Conservation (phyloP, 306 rosid genomes). For the Sicyos baderoa region DNA sequence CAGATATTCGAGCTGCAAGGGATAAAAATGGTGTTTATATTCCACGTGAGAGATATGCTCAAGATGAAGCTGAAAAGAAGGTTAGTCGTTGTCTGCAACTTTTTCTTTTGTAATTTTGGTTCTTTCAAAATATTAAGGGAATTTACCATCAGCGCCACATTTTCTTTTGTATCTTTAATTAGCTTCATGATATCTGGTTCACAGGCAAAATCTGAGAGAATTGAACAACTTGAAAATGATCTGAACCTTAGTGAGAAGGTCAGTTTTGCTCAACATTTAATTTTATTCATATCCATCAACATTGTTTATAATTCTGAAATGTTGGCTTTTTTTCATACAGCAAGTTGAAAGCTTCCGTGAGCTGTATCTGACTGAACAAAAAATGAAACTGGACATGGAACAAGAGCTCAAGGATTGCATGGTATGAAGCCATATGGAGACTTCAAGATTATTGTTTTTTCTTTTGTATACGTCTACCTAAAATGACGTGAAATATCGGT, state of each 20-base stretch:
- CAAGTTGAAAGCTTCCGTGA: slow-evolving; percentile 62
- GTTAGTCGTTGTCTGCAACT: slow-evolving; percentile 24
- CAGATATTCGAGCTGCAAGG: slow-evolving; percentile 92
- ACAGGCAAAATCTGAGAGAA: slow-evolving; percentile 72
- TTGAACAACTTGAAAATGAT: slow-evolving; percentile 76
- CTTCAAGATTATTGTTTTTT: neutral
- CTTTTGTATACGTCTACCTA: neutral
- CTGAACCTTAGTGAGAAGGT: slow-evolving; percentile 60
- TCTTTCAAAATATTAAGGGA: neutral
- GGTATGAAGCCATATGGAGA: slow-evolving; percentile 28
- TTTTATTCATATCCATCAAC: slow-evolving; percentile 9
- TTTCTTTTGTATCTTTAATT: neutral
- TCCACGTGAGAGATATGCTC: slow-evolving; percentile 75
- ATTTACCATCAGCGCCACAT: no score
- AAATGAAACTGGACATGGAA: slow-evolving; percentile 61
- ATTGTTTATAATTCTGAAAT: neutral
- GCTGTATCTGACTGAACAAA: slow-evolving; percentile 67
- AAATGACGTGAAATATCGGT: neutral
- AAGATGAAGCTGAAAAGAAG: slow-evolving; percentile 94
- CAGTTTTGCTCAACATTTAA: slow-evolving; percentile 18
- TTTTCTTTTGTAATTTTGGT: neutral
- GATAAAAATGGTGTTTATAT: slow-evolving; percentile 89
- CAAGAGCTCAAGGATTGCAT: slow-evolving; percentile 67
- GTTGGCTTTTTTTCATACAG: slow-evolving; percentile 41
- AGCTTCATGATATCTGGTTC: slow-evolving; percentile 5